Percentiles rank a stretch among this genome's conserved stretches.
Evolutionary conservation across 2,329 filamentous ascomycete genomes (phyloP).

Genomic region (Metarhizium brunneum): DNA sequence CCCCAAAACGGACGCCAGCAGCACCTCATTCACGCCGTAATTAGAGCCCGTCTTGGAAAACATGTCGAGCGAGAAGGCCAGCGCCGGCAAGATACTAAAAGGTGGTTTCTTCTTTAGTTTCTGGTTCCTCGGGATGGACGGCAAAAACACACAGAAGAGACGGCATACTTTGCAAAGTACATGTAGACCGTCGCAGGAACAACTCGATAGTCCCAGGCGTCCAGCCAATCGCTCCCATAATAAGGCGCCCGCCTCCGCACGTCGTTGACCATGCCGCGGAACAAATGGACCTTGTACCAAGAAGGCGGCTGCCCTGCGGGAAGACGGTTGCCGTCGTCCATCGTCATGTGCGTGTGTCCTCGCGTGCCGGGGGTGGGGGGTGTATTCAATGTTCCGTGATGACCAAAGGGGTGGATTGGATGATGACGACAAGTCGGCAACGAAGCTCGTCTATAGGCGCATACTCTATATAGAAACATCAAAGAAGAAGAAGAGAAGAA

Average conservation of each 20-base stretch:
- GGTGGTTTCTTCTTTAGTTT: not conserved
- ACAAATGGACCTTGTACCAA: slow-evolving; percentile 71
- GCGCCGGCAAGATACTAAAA: slow-evolving; percentile 68
- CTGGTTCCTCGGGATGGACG: not conserved
- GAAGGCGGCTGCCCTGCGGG: no score
- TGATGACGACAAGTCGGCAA: no score
- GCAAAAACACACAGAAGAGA: not conserved
- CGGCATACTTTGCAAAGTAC: slow-evolving; percentile 80
- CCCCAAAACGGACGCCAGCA: slow-evolving; percentile 77
- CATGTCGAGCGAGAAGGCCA: slow-evolving; percentile 90
- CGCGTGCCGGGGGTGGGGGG: no score
- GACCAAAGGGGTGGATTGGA: no score
- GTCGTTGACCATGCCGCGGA: slow-evolving; percentile 74
- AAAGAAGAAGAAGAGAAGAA: no score
- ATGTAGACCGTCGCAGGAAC: slow-evolving; percentile 84
- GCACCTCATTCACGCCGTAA: slow-evolving; percentile 84
- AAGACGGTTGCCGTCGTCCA: not conserved
- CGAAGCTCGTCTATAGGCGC: no score
- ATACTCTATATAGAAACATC: no score
- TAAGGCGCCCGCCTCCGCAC: slow-evolving; percentile 64
- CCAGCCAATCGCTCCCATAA: slow-evolving; percentile 73
- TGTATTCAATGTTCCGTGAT: no score
- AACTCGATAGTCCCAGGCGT: slow-evolving; percentile 86
- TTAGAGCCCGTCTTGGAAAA: slow-evolving; percentile 77
- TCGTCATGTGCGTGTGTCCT: not conserved